phyloP scores from a whole-genome alignment of 106 monocot species.

The Dioscorea dumetorum region DNA sequence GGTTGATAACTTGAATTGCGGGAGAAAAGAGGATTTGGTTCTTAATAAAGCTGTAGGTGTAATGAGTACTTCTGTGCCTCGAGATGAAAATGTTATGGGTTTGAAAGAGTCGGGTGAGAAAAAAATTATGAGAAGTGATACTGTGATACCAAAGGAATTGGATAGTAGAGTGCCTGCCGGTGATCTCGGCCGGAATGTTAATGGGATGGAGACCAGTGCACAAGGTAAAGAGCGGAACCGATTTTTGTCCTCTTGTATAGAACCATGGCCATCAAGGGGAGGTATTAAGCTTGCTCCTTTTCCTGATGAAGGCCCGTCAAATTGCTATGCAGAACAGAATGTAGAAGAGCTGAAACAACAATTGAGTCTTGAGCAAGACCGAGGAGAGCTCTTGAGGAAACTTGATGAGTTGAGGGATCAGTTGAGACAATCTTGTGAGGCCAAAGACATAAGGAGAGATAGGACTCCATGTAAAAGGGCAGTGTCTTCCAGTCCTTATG shows the following conservation, averaged over 20 bases:
- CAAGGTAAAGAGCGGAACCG: constrained; percentile 11
- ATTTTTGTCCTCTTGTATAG: constrained; percentile 4
- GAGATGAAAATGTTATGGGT: constrained; percentile 6
- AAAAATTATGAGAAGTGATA: constrained; percentile 9
- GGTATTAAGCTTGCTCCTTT: constrained; percentile 21
- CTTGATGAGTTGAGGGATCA: constrained; percentile 92
- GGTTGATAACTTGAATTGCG: not conserved
- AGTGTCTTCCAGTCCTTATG: constrained; percentile 14
- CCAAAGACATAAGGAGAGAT: constrained; percentile 31
- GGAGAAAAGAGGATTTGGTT: no score
- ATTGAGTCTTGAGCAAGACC: constrained; percentile 53
- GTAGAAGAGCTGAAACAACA: constrained; percentile 21
- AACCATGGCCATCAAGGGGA: not conserved
- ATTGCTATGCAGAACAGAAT: constrained; percentile 19
- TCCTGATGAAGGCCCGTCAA: constrained; percentile 49
- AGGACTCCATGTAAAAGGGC: constrained; percentile 13
- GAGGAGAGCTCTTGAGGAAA: constrained; percentile 62
- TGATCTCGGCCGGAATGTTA: constrained; percentile 1
- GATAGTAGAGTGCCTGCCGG: constrained; percentile 10
- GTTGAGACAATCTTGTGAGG: constrained; percentile 58
- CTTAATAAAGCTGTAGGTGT: no score
- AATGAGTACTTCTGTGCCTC: no score
- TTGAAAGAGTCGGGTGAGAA: constrained; percentile 8
- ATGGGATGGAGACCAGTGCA: constrained; percentile 14
- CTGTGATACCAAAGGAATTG: constrained; percentile 2